Conservation (phyloP, 2,329 filamentous ascomycete genomes). For the Colletotrichum sojae region DNA sequence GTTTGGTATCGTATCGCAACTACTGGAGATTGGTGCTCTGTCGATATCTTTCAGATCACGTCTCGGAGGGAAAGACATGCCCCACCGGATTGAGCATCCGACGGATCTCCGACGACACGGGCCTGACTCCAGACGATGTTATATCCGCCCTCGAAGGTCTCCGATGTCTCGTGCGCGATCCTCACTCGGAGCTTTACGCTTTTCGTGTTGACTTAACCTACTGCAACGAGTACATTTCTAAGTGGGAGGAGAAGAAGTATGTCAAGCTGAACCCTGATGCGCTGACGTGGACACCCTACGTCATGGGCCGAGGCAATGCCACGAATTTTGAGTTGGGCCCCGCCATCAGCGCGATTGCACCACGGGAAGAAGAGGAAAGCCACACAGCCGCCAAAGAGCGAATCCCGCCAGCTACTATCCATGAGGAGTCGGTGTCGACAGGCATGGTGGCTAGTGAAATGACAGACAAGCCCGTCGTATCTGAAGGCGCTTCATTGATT, state of each 20-base stretch:
- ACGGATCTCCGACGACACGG: conserved; percentile 87
- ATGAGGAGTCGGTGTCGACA: not conserved
- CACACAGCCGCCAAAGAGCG: conserved; percentile 51
- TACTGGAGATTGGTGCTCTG: conserved; percentile 96
- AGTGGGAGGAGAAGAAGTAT: conserved; percentile 91
- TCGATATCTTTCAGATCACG: conserved; percentile 80
- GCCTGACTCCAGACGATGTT: conserved; percentile 96
- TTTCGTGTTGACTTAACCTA: conserved; percentile 89
- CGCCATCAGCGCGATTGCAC: conserved; percentile 87
- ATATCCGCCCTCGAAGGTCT: conserved; percentile 93
- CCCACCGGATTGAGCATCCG: conserved; percentile 68
- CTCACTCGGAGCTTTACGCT: conserved; percentile 89
- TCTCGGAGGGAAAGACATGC: conserved; percentile 52
- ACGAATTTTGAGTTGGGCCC: conserved; percentile 88
- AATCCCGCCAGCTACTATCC: not conserved
- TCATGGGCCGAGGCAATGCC: conserved; percentile 90
- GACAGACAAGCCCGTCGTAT: too few species aligned
- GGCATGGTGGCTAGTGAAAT: not conserved
- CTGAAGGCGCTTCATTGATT: conserved; percentile 21
- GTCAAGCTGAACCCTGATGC: conserved; percentile 85
- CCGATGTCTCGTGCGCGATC: conserved; percentile 90
- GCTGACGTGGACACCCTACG: conserved; percentile 95
- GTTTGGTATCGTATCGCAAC: conserved; percentile 94
- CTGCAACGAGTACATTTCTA: conserved; percentile 88
- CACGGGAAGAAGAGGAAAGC: conserved; percentile 80